Evolutionary conservation across 148 eudicot species (phyloP), one percentile per base, ranked within the genome.

Genomic region (Rhododendron griersonianum): DNA sequence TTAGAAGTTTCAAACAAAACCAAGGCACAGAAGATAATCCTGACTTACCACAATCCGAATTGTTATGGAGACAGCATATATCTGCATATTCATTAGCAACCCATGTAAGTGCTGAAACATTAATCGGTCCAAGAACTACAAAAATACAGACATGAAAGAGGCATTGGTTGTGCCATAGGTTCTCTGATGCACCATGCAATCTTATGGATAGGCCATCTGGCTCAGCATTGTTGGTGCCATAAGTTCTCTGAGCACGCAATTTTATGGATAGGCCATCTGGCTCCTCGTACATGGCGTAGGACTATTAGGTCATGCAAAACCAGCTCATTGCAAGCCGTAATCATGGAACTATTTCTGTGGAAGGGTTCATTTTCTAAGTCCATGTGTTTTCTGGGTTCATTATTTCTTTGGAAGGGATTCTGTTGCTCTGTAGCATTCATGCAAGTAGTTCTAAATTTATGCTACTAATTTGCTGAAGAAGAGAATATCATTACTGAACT

Each of bases 11-110:
- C 63, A 37, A 71, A 37, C 28, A 21, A 35, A 81, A 67, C 35
- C 57, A 28, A 51, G 3, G 30, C 28, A 63, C 11, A 8, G 0
- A 83, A 21, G 86, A 85, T 61, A 33, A 35, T 7, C 11, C 65
- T 2, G 81, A 77, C 93, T 84, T 90, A 93, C 96, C 92, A 93
- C 96, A 86, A 93, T 93, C 83, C 96, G 94, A 85, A 93, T 93
- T 81, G 96, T 92, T 47, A 93, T 93, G 81, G 96, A 91, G 80
- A 93, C 94, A 3, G 96, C 96, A 80, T 93, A 93, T 84, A 93
- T 93, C 96, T 93, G 94, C 88, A 91, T 77, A 35, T 8, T 84
- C 84, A 87, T 23, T 25, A 25, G 23, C 23, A 80, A 77, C 1
- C n/a, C 37, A 53, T 50, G 9, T 73, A 55, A 87, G 50, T 73